Evolutionary conservation across 2,329 filamentous ascomycete genomes (phyloP), one percentile per base, ranked within the genome.

Genomic region (Epicoccum sorghinum): DNA sequence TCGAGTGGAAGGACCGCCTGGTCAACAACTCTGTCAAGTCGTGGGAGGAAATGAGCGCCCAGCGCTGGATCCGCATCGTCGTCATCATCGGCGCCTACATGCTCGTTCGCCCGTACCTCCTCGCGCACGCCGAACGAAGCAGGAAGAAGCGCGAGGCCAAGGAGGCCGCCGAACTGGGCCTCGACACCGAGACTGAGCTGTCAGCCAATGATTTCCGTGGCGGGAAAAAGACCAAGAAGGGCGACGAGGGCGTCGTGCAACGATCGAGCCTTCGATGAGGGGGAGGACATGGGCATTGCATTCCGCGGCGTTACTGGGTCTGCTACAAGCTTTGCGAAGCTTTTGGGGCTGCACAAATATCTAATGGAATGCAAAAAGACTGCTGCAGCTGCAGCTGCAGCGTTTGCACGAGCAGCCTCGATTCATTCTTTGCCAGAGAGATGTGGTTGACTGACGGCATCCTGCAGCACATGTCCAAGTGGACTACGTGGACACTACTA

Each of bases 71-170:
- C 65, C 89, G 90, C 42, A 81, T 95, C 53, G 75, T 91, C 62
- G 81, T 86, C 61, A 83, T 91, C 57, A 83, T 91, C 18, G 85
- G 90, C 66, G 87, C 84, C 50, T 96, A 93, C 78, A 70, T 87
- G 60, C 82, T 95, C 47, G 54, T 75, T 23, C 86, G 91, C 1
- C 90, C 90, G 0, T 91, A 91, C 71, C 74, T 93, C 46, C 81
- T 93, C 67, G 88, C 88, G 68, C 75, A 86, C 33, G 86, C 86
- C 64, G 84, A 82, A 56, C 85, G 83, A 65, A 75, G 82, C 59
- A 86, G 90, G 68, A 83, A 86, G 71, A 82, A 82, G 66, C 80
- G 87, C 69, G 80, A 89, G 68, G 86, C 87, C 65, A 80, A 75
- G 54, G 72, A 73, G 33, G 61, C 76, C 6, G 74, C 78, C 35